Evolutionary conservation across 345 rosid genomes (phyloP), one percentile per base, ranked within the genome.

Genomic region (Kernera saxatilis): DNA sequence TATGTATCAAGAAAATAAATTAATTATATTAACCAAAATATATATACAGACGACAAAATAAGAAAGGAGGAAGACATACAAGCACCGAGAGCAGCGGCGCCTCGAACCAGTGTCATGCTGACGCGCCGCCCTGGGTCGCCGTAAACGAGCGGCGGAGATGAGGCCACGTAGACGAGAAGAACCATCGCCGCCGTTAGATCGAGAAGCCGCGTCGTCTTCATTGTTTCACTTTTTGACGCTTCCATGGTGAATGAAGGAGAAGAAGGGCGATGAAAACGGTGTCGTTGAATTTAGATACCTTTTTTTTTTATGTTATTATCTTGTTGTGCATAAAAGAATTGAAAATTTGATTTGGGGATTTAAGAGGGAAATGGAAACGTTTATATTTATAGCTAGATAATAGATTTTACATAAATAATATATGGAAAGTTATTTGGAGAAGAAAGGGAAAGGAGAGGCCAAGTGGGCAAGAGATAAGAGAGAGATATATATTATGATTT

Each of bases 71-170:
- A 53, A 75, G 41, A 60, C 89, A 78, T 76, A 88, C 97, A 69
- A 74, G 96, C 98, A 21, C 87, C 97, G 8, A 19, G 64, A 57
- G 81, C 85, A 19, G 88, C 18, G 25, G 98, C 94, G 71, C 71
- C 53, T 57, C 46, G 81, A 55, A 91, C 96, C 30, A 88, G 78
- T 61, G 98, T 91, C 98, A 91, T 93, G 33, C 12, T 60, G 45
- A 90, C 92, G 35, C 64, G 65, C 52, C 70, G 64, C 4, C 44
- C 54, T 32, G 57, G 12, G 23, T 45, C 58, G 3, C 65, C 74
- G 75, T 58, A 85, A 86, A 69, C 48, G 40, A 59, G 61, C 66
- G 39, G 64, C 63, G 60, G 81, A 69, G 78, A 19, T 27, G 64
- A 59, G n/a, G 69, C 78, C 11, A 61, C 30, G 59, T 64, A 45